phyloP scores from a whole-genome alignment of 257 asterid species.

The Primulina eburnea region DNA sequence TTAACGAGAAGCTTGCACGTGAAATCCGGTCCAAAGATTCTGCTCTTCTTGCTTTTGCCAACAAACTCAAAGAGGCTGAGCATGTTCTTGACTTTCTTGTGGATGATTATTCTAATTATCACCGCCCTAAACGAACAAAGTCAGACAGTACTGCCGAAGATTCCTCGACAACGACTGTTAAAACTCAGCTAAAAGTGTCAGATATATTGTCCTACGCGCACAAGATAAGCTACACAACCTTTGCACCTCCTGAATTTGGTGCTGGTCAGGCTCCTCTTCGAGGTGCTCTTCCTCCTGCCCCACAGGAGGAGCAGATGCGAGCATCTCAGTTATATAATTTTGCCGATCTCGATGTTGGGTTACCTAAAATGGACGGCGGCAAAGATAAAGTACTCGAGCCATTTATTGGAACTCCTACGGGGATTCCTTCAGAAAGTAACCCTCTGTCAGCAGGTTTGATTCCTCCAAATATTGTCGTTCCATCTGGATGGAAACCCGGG shows the following conservation, averaged over 20 bases:
- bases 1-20: slow-evolving; percentile 59
- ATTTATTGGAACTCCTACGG: slow-evolving; percentile 42
- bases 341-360: slow-evolving; percentile 73
- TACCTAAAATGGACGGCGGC: slow-evolving; percentile 62
- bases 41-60: slow-evolving; percentile 61
- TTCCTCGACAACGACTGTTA: slow-evolving; percentile 58
- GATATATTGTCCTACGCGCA: slow-evolving; percentile 81
- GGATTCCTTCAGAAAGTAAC: slow-evolving; percentile 32
- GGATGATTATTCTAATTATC: slow-evolving; percentile 82
- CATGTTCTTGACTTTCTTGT: slow-evolving; percentile 72
- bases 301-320: slow-evolving; percentile 97
- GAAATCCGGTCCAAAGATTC: slow-evolving; percentile 69
- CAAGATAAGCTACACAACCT: slow-evolving; percentile 86
- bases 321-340: slow-evolving; percentile 68
- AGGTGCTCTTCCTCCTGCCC: slow-evolving; percentile 95
- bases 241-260: slow-evolving; percentile 96
- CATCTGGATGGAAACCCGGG: slow-evolving; percentile 92
- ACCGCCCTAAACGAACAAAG: slow-evolving; percentile 61
- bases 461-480: slow-evolving; percentile 66
- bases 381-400: slow-evolving; percentile 61
- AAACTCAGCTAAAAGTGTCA: slow-evolving; percentile 64
- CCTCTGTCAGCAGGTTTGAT: slow-evolving; percentile 44
- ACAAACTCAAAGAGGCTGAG: slow-evolving; percentile 73
- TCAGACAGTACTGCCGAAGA: slow-evolving; percentile 31
- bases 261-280: slow-evolving; percentile 77